Conservation (phyloP, 768 basidiomycete genomes). For the Amanita pallidorosea region DNA sequence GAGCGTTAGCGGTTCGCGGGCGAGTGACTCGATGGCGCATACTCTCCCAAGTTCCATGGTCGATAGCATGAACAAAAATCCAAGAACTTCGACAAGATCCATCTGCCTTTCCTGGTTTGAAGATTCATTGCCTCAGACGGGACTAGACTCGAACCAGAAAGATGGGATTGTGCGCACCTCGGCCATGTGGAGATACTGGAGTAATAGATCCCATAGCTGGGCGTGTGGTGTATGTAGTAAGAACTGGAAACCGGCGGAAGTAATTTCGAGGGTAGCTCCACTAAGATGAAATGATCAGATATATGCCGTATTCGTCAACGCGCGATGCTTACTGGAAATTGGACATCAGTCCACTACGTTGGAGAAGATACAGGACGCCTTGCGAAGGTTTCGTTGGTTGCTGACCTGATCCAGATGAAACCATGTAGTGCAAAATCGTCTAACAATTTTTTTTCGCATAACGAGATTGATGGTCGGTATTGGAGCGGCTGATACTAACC, state of each 20-base stretch:
- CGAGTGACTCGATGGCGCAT: conserved; percentile 15
- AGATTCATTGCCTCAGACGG: conserved; percentile 8
- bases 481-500: conserved; percentile 28
- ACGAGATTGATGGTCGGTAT: background rate
- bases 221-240: conserved; percentile 88
- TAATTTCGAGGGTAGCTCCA: conserved; percentile 64
- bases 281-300: conserved; percentile 18
- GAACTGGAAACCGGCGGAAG: conserved; percentile 93
- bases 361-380: conserved; percentile 75
- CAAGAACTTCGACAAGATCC: conserved; percentile 89
- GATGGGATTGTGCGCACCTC: conserved; percentile 40
- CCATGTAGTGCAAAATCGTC: conserved; percentile 98
- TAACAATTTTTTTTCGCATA: conserved; percentile 19
- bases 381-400: conserved; percentile 66
- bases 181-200: conserved; percentile 81
- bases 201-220: conserved; percentile 89
- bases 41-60: conserved; percentile 93
- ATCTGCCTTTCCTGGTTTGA: conserved; percentile 63
- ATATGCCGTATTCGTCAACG: conserved; percentile 8
- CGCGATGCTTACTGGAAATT: conserved; percentile 38
- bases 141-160: conserved; percentile 9
- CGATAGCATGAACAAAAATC: conserved; percentile 94
- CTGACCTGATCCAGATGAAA: conserved; percentile 80
- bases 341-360: conserved; percentile 82
- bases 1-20: conserved; percentile 6